Conservation (phyloP, 495 filamentous ascomycete species). For the Podospora conica region DNA sequence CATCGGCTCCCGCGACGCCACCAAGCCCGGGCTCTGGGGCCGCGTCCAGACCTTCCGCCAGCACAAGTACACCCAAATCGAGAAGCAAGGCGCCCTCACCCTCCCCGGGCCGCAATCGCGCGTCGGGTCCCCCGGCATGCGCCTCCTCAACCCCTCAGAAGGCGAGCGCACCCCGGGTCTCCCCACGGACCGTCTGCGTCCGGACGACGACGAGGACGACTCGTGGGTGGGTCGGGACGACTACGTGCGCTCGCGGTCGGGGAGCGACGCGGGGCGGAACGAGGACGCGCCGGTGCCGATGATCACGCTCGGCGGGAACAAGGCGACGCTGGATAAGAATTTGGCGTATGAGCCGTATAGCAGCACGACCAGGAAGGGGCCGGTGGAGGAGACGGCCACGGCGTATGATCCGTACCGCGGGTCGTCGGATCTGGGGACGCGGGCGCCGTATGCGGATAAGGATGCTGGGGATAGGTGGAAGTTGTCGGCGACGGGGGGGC, state of each 20-base stretch:
- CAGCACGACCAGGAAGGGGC: neutral
- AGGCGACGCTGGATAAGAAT: conserved; percentile 14
- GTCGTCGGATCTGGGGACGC: neutral
- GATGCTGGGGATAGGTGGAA: neutral
- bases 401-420: neutral
- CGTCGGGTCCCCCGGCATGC: neutral
- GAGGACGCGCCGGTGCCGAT: conserved; percentile 3
- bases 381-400: neutral
- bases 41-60: conserved; percentile 20
- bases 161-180: neutral
- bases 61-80: conserved; percentile 34
- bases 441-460: neutral
- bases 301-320: conserved; percentile 10
- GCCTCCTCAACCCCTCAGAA: neutral
- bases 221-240: conserved; percentile 20
- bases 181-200: neutral
- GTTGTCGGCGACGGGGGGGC: neutral
- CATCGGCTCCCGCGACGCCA: neutral
- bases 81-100: conserved; percentile 18
- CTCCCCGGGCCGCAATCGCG: conserved; percentile 6
- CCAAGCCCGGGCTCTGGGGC: conserved; percentile 6
- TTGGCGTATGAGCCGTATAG: conserved; percentile 19
- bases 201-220: conserved; percentile 17
- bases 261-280: neutral
- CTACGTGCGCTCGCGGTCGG: conserved; percentile 6